These are phyloP conservation scores for Arthrobotrys entomopaga DNA, from an alignment of 2,329 filamentous ascomycete species.

Conservation along the genomic window DNA sequence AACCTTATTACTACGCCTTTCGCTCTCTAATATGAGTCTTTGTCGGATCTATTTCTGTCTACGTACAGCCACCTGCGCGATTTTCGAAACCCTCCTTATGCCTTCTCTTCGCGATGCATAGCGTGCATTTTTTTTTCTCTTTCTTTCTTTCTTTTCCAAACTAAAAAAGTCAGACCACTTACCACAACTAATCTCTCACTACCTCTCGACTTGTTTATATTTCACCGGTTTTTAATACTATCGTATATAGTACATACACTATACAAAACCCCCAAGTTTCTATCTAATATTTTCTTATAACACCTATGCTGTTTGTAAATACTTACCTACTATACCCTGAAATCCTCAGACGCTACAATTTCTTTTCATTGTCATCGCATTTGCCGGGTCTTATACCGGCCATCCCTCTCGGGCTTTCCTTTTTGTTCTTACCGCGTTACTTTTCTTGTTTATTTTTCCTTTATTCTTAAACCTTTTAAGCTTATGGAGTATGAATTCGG, in stretches of 20 bases:
- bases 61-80: slow-evolving; percentile 15
- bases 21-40: slow-evolving; percentile 38
- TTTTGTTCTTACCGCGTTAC: slow-evolving; percentile 6
- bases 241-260: slow-evolving; percentile 34
- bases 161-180: slow-evolving; percentile 2
- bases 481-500: slow-evolving; percentile 41
- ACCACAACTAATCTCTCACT: background rate
- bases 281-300: slow-evolving; percentile 36
- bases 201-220: background rate
- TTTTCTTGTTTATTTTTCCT: slow-evolving; percentile 8
- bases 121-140: slow-evolving; percentile 25
- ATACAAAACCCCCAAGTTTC: background rate
- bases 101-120: slow-evolving; percentile 23
- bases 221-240: slow-evolving; percentile 11
- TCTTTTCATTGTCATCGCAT: slow-evolving; percentile 1
- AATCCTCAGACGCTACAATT: background rate
- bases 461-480: slow-evolving; percentile 8
- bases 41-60: slow-evolving; percentile 21
- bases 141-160: background rate
- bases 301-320: slow-evolving; percentile 24
- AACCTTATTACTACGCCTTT: slow-evolving; percentile 21
- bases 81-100: slow-evolving; percentile 21
- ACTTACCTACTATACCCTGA: slow-evolving; percentile 7
- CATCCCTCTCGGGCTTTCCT: slow-evolving; percentile 4
- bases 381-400: background rate